Evolutionary conservation across 371 early-diverging fungal species (phyloP).

Genomic region (Coemansia sp.): DNA sequence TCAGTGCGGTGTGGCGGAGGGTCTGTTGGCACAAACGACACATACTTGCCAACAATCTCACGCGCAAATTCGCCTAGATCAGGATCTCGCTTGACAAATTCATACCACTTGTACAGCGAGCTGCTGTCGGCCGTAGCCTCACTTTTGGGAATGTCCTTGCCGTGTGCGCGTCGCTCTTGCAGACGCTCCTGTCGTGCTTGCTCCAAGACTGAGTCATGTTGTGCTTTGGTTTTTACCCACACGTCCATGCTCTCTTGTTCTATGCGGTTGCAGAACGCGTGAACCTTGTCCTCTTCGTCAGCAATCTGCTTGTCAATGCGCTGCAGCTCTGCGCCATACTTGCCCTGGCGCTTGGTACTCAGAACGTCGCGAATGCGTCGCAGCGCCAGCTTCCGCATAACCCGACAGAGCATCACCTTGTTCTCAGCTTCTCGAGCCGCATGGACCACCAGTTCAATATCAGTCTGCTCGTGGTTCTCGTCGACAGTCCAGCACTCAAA

Average conservation of each 20-base stretch:
- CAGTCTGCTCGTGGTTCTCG: constrained; percentile 31
- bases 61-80: constrained; percentile 27
- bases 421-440: constrained; percentile 34
- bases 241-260: constrained; percentile 32
- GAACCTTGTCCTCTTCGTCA: constrained; percentile 34
- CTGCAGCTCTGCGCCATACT: constrained; percentile 36
- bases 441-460: constrained; percentile 13
- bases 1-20: constrained; percentile 37
- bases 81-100: constrained; percentile 38
- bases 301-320: constrained; percentile 26
- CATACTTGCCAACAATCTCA: constrained; percentile 36
- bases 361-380: constrained; percentile 27
- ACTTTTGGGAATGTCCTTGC: constrained; percentile 27
- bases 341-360: constrained; percentile 23
- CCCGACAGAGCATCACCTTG: constrained; percentile 35
- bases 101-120: constrained; percentile 28
- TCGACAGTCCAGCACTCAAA: constrained; percentile 30
- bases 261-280: constrained; percentile 42
- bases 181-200: constrained; percentile 26
- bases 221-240: constrained; percentile 25
- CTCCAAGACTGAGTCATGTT: constrained; percentile 13
- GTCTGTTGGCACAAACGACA: constrained; percentile 36
- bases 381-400: constrained; percentile 47
- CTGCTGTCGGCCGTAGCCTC: neutral
- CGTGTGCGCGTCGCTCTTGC: constrained; percentile 23